Conservation (phyloP, 768 basidiomycete genomes). For the Favolaschia claudopus region DNA sequence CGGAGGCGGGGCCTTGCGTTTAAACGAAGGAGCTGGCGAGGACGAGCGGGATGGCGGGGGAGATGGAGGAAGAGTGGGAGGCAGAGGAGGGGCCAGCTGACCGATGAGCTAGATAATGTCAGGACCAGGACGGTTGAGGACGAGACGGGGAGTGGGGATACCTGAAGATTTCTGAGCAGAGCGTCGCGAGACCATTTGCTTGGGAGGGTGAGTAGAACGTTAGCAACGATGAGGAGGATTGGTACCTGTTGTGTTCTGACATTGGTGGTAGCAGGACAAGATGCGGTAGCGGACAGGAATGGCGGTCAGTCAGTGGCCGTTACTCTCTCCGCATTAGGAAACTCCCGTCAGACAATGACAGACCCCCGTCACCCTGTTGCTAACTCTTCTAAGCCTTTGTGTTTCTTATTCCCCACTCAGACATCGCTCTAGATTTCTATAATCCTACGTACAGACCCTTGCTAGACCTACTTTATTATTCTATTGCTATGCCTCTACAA, state of each 20-base stretch:
- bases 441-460: too few relatives aligned
- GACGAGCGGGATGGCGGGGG: slow-evolving; percentile 58
- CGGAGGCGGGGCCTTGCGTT: slow-evolving; percentile 55
- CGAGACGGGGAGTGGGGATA: slow-evolving; percentile 29
- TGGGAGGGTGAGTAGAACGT: slow-evolving; percentile 27
- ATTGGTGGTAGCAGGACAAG: slow-evolving; percentile 33
- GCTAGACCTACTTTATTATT: too few relatives aligned
- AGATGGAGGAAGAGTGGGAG: slow-evolving; percentile 57
- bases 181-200: slow-evolving; percentile 60
- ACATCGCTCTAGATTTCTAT: too few relatives aligned
- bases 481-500: too few relatives aligned
- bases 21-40: slow-evolving; percentile 53
- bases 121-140: slow-evolving; percentile 3
- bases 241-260: slow-evolving; percentile 41
- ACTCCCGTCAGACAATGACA: too few relatives aligned
- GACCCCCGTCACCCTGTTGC: too few relatives aligned
- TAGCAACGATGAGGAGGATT: slow-evolving; percentile 22
- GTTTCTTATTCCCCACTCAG: too few relatives aligned
- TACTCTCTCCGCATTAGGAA: too few relatives aligned
- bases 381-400: too few relatives aligned
- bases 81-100: slow-evolving; percentile 48
- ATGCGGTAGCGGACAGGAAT: too few relatives aligned
- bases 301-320: too few relatives aligned
- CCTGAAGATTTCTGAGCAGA: slow-evolving; percentile 58
- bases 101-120: slow-evolving; percentile 48